Percentiles rank a stretch among this genome's conserved stretches.
Conservation (phyloP, 305 asterid species). For the Withania somnifera region DNA sequence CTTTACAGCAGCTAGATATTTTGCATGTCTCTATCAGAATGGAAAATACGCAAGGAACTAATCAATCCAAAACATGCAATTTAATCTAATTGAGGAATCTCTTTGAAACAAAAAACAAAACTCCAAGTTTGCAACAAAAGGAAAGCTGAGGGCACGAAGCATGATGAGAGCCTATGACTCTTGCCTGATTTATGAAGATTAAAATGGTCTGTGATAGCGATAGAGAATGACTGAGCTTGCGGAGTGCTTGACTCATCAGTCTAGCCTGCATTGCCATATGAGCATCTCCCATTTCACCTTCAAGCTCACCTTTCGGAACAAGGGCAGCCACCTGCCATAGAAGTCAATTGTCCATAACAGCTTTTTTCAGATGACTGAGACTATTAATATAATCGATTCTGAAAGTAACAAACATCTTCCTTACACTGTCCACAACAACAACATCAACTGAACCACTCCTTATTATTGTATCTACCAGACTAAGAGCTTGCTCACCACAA, state of each 20-base stretch:
- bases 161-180: neutral
- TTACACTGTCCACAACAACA: conserved; percentile 96
- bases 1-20: neutral
- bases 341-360: neutral
- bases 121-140: neutral
- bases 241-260: conserved; percentile 96
- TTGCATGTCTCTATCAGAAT: neutral
- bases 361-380: neutral
- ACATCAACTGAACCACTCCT: conserved; percentile 98
- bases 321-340: conserved; percentile 85
- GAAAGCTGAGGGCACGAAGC: neutral
- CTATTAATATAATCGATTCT: neutral
- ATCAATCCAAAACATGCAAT: neutral
- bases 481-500: conserved; percentile 97
- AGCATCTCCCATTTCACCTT: conserved; percentile 99
- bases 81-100: neutral
- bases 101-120: neutral
- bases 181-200: conserved; percentile 81
- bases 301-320: conserved; percentile 87
- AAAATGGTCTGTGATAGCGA: conserved; percentile 82
- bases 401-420: conserved; percentile 6
- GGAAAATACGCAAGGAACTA: neutral
- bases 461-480: conserved; percentile 88
- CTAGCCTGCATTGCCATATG: conserved; percentile 99
- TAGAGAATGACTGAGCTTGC: conserved; percentile 88